Conservation (phyloP, 371 early-diverging fungal genomes). For the Mortierella sp. region DNA sequence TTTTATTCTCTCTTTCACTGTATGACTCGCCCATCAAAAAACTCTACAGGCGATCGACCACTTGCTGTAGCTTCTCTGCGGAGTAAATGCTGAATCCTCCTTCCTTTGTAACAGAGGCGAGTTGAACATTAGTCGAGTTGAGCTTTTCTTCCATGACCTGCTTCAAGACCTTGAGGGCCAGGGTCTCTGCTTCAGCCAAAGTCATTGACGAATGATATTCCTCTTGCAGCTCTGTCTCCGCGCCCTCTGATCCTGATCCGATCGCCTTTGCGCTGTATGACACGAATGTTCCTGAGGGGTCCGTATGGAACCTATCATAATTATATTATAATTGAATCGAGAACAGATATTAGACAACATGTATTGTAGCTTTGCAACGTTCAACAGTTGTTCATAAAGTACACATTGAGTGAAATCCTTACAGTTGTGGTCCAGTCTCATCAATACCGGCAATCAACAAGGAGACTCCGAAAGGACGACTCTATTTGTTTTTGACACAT, state of each 20-base stretch:
- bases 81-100: constrained; percentile 81
- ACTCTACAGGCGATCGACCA: constrained; percentile 71
- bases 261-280: constrained; percentile 97
- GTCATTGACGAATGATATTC: constrained; percentile 92
- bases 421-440: constrained; percentile 98
- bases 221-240: constrained; percentile 97
- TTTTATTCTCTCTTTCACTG: not conserved
- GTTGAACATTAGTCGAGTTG: constrained; percentile 80
- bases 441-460: constrained; percentile 98
- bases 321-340: not conserved
- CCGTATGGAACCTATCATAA: constrained; percentile 83
- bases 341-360: no score
- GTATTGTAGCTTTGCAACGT: no score
- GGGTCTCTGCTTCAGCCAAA: constrained; percentile 87
- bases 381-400: no score
- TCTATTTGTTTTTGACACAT: constrained; percentile 54
- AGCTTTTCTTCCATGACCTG: constrained; percentile 99
- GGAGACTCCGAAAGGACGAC: constrained; percentile 99
- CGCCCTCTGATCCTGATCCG: constrained; percentile 98
- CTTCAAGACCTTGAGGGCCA: constrained; percentile 97
- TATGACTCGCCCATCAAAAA: constrained; percentile 60
- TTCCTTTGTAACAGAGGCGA: constrained; percentile 91
- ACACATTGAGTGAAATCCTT: constrained; percentile 52
- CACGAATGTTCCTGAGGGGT: constrained; percentile 97
- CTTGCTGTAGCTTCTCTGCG: constrained; percentile 85